A percentile compares a stretch with the other conserved stretches of the same genome.
phyloP scores from a whole-genome alignment of 352 stramenopile genomes.

The Phytophthora sojae region DNA sequence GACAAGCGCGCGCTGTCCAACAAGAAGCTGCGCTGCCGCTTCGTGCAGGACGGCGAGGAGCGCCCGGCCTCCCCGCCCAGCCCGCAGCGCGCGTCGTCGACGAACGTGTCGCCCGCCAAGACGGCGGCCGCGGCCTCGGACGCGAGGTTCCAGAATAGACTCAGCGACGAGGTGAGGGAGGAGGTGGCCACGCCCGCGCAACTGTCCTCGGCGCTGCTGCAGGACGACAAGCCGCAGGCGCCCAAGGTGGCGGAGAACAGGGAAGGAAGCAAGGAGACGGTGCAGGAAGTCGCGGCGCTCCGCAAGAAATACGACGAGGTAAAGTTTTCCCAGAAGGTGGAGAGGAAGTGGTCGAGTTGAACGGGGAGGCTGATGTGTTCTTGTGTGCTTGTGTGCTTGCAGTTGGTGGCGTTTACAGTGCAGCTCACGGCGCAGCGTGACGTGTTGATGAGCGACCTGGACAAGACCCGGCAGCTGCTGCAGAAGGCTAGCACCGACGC shows the following conservation, averaged over 20 bases:
- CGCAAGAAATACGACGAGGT: conserved; percentile 93
- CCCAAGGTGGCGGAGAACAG: conserved; percentile 36
- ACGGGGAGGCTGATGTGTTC: conserved; percentile 12
- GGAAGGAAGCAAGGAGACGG: conserved; percentile 56
- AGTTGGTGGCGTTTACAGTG: conserved; percentile 90
- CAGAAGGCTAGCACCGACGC: conserved; percentile 75
- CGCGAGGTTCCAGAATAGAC: conserved; percentile 26
- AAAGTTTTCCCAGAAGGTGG: conserved; percentile 1
- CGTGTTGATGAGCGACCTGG: conserved; percentile 84
- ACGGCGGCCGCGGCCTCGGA: conserved; percentile 12
- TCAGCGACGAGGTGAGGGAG: conserved; percentile 20
- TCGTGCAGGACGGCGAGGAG: conserved; percentile 64
- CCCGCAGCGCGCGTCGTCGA: conserved; percentile 11
- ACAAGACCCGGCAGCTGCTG: conserved; percentile 80
- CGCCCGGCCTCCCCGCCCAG: conserved; percentile 22
- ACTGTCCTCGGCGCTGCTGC: conserved; percentile 67
- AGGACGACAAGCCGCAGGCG: conserved; percentile 47
- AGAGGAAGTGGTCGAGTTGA: neutral
- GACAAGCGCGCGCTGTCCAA: conserved; percentile 85
- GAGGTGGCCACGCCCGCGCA: conserved; percentile 58
- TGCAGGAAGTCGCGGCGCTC: conserved; percentile 67
- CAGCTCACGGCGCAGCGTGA: conserved; percentile 88
- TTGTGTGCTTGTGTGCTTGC: conserved; percentile 4
- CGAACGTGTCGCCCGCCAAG: conserved; percentile 28
- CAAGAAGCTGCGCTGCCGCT: conserved; percentile 91